These are phyloP conservation scores for Coelastrella sp. DNA, from an alignment of 139 green algal species.

Conservation along the genomic window DNA sequence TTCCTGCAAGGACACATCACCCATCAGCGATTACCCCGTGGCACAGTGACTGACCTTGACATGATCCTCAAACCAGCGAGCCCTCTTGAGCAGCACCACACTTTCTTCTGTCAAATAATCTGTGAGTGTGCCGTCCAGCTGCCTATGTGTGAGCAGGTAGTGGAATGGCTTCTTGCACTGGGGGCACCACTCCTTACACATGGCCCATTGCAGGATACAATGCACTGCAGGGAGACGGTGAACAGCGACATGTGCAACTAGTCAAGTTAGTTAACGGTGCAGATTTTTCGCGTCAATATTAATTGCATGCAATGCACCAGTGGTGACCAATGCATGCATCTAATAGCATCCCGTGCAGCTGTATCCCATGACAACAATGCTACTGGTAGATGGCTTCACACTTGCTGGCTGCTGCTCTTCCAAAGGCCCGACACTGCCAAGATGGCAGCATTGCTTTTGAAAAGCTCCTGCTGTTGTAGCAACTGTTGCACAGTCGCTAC, in stretches of 20 bases:
- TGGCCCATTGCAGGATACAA: slow-evolving; percentile 87
- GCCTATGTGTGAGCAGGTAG: slow-evolving; percentile 72
- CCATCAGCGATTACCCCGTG: neutral
- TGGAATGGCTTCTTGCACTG: slow-evolving; percentile 80
- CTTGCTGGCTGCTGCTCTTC: no score
- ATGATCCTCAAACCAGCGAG: slow-evolving; percentile 82
- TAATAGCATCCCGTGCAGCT: no score
- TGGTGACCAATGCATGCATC: no score
- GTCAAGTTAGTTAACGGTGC: neutral
- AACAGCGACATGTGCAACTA: neutral
- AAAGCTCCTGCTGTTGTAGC: no score
- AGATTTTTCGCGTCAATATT: no score
- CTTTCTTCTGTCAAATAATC: slow-evolving; percentile 85
- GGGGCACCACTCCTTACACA: slow-evolving; percentile 80
- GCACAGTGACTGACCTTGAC: slow-evolving; percentile 52
- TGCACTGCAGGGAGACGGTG: slow-evolving; percentile 53
- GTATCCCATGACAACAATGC: no score
- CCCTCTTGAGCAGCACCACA: slow-evolving; percentile 83
- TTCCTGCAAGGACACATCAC: no score
- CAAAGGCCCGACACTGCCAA: no score
- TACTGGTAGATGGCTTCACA: no score
- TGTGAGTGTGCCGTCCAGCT: slow-evolving; percentile 79
- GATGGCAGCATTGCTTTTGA: no score
- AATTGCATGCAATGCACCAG: no score
- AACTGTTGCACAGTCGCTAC: no score